Base-by-base conservation (phyloP, 2,329 filamentous ascomycete species). In the Chrysoporthe deuterocubensis region DNA sequence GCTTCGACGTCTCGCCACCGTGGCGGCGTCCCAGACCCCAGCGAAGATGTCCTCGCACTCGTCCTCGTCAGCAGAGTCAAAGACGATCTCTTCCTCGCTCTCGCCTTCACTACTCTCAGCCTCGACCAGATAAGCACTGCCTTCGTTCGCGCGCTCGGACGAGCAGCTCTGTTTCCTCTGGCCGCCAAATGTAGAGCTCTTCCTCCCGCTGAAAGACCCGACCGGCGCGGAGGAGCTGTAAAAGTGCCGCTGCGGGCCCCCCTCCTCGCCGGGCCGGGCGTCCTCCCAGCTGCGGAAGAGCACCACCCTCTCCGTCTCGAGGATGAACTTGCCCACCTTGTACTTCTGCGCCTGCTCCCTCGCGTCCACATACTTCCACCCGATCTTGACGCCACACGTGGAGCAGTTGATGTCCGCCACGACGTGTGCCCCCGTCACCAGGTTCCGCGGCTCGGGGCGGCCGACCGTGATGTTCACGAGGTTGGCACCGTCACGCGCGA, bases 321-420 rank as follows among this genome's bases (percentile, higher is more conserved):
- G 76, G 42, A 91, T 90, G 74, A 87, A 91, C 76, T 90, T 91
- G 71, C 88, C 88, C 62, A 90, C 82, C 77, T 91, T 91, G 81
- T 91, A 91, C 74, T 82, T 84, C 75, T 91, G 89, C 59, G 81
- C 78, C 66, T 79, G 73, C 72, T 90, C 86, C 69, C 82, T 83
- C 1, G 89, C 88, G 74, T 89, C 86, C 56, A 90, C 82, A 73
- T 91, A 91, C 76, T 90, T 90, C 89, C 89, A 91, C 21, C 89
- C 89, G 9, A 91, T 74, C 72, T 86, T 86, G 63, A 79, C 80
- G 37, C 79, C 78, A 76, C 89, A 91, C 37, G 84, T 79, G 11
- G 75, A 75, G 73, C 89, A 91, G 59, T 76, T 81, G 61, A 90
- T 88, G 76, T 91, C 89, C 3, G 88, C 86, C 7, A 91, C 88